These are phyloP conservation scores for Irpex sp. DNA, from an alignment of 1,284 basidiomycete genomes.

Conservation along the genomic window DNA sequence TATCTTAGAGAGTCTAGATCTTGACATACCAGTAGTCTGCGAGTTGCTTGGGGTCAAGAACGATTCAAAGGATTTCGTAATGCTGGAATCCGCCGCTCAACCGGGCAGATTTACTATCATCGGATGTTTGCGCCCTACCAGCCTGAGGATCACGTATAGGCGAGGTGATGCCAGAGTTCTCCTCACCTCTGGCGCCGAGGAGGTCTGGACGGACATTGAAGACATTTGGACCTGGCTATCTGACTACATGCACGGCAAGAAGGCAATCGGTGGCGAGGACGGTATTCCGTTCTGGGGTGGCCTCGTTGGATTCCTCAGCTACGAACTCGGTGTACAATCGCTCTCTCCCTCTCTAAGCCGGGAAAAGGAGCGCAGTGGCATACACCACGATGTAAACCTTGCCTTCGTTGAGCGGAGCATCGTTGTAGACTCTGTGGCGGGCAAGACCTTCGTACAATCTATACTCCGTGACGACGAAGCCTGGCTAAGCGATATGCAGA, in stretches of 20 bases:
- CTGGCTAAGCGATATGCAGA: slow-evolving; percentile 50
- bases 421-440: slow-evolving; percentile 53
- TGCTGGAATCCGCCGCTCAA: slow-evolving; percentile 70
- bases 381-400: slow-evolving; percentile 69
- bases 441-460: slow-evolving; percentile 58
- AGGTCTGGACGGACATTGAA: slow-evolving; percentile 29
- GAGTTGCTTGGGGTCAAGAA: slow-evolving; percentile 57
- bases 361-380: slow-evolving; percentile 14
- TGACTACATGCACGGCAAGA: slow-evolving; percentile 55
- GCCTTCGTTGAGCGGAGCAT: slow-evolving; percentile 75
- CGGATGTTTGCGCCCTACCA: slow-evolving; percentile 48
- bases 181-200: slow-evolving; percentile 27
- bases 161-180: slow-evolving; percentile 47
- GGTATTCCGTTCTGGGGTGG: slow-evolving; percentile 78
- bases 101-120: slow-evolving; percentile 75
- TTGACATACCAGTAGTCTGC: slow-evolving; percentile 45
- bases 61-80: slow-evolving; percentile 59
- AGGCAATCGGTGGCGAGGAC: slow-evolving; percentile 39
- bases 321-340: slow-evolving; percentile 67
- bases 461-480: slow-evolving; percentile 50
- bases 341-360: slow-evolving; percentile 36
- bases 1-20: slow-evolving; percentile 37
- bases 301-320: slow-evolving; percentile 67
- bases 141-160: slow-evolving; percentile 54
- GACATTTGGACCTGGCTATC: slow-evolving; percentile 72